A percentile compares a stretch with the other conserved stretches of the same genome.
These are phyloP conservation scores for Aspergillus costaricaensis DNA, from an alignment of 2,329 filamentous ascomycete species.

Conservation along the genomic window DNA sequence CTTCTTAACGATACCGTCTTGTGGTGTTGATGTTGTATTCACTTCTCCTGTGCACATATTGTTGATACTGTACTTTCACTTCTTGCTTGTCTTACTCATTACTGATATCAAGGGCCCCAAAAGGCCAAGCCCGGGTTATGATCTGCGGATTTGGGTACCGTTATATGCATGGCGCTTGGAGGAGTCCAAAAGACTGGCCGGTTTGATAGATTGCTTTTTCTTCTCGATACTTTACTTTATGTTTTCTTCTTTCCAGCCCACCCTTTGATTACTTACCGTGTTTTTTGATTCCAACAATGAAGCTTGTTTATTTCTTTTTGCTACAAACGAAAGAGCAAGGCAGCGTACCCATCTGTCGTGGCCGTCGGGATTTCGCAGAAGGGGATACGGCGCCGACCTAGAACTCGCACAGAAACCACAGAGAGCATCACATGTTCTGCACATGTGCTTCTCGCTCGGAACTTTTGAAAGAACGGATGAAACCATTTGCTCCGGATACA, in stretches of 20 bases:
- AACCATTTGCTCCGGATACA: background rate
- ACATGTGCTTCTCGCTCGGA: background rate
- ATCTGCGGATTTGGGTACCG: background rate
- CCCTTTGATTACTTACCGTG: background rate
- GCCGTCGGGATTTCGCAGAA: background rate
- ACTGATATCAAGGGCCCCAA: background rate
- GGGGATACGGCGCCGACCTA: background rate
- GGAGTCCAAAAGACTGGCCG: constrained; percentile 7
- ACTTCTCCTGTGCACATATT: background rate
- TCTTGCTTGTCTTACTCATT: background rate
- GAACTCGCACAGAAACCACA: background rate
- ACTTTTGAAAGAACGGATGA: background rate
- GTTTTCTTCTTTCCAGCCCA: background rate
- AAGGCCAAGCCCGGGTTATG: background rate
- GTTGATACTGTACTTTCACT: background rate
- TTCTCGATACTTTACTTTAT: background rate
- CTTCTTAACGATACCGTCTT: background rate
- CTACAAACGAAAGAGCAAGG: background rate
- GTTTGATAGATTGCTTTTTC: background rate
- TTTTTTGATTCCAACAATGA: background rate
- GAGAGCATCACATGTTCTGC: constrained; percentile 4
- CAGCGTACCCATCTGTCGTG: background rate
- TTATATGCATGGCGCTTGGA: constrained; percentile 13
- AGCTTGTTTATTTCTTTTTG: background rate
- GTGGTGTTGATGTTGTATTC: background rate